Conservation (phyloP, 2,329 filamentous ascomycete genomes). For the Xylariaceae sp. region DNA sequence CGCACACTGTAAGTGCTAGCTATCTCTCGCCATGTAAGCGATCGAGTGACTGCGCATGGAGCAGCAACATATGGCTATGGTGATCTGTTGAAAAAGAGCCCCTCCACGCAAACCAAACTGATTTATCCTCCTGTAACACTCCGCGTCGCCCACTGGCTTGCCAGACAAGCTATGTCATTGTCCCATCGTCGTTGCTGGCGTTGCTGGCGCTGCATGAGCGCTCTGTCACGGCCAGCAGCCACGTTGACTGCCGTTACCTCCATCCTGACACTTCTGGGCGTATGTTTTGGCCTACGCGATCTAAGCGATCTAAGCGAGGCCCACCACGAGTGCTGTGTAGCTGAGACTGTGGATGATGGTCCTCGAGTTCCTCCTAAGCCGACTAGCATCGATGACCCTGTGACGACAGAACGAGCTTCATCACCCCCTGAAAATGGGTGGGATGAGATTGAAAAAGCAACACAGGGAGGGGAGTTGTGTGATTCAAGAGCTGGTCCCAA, state of each 20-base stretch:
- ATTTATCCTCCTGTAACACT: background rate
- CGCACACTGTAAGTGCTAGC: too few relatives aligned
- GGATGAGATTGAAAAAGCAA: background rate
- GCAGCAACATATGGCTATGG: background rate
- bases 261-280: background rate
- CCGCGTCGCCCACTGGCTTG: background rate
- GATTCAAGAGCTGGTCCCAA: background rate
- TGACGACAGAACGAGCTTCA: background rate
- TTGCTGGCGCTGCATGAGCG: background rate
- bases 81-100: too few relatives aligned
- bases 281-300: background rate
- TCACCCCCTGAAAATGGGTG: background rate
- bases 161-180: background rate
- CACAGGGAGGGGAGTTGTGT: too few relatives aligned
- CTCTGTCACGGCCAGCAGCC: background rate
- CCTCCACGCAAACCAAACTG: background rate
- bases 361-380: background rate
- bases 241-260: background rate
- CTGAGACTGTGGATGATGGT: background rate
- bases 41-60: background rate
- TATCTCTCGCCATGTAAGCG: too few relatives aligned
- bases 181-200: background rate
- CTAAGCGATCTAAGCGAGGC: background rate
- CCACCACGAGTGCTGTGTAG: background rate
- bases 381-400: background rate